A percentile compares a stretch with the other conserved stretches of the same genome.
Evolutionary conservation across 176 grass and related monocot species (phyloP).

Genomic region (Oryza nivara): DNA sequence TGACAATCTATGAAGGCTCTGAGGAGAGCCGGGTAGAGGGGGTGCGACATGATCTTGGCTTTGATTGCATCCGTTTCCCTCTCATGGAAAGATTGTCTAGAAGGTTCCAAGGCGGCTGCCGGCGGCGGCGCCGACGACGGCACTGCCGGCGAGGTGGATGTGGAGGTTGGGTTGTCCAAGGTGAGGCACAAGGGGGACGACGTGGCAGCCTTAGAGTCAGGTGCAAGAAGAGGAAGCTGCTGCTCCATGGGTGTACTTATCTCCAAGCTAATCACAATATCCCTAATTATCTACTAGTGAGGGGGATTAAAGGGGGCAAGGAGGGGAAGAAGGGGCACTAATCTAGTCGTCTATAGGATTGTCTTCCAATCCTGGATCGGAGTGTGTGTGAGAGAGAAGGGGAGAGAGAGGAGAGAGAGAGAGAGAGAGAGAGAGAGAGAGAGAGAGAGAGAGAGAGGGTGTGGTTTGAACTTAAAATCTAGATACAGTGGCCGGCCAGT

Average conservation of each 20-base stretch:
- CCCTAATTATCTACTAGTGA: slow-evolving; percentile 35
- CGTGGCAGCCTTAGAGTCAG: slow-evolving; percentile 48
- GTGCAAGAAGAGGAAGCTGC: slow-evolving; percentile 44
- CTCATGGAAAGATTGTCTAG: slow-evolving; percentile 20
- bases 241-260: slow-evolving; percentile 59
- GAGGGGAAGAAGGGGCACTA: slow-evolving; percentile 21
- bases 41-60: slow-evolving; percentile 81
- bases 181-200: slow-evolving; percentile 43
- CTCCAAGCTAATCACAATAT: slow-evolving; percentile 21
- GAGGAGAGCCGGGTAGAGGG: slow-evolving; percentile 71
- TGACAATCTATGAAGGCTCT: slow-evolving; percentile 79
- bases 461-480: slow-evolving; percentile 19
- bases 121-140: not conserved
- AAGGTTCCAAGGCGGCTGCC: slow-evolving; percentile 22
- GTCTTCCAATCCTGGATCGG: slow-evolving; percentile 36
- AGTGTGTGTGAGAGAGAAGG: not conserved
- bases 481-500: slow-evolving; percentile 29
- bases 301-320: slow-evolving; percentile 23
- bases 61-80: slow-evolving; percentile 55
- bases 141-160: slow-evolving; percentile 20
- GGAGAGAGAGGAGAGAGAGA: not conserved
- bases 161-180: slow-evolving; percentile 32
- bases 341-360: slow-evolving; percentile 6
- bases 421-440: not conserved
- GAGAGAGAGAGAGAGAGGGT: not conserved